Evolutionary conservation across 1,284 basidiomycete species (phyloP), one percentile per base, ranked within the genome.

Genomic region (Sphagnurus paluster): DNA sequence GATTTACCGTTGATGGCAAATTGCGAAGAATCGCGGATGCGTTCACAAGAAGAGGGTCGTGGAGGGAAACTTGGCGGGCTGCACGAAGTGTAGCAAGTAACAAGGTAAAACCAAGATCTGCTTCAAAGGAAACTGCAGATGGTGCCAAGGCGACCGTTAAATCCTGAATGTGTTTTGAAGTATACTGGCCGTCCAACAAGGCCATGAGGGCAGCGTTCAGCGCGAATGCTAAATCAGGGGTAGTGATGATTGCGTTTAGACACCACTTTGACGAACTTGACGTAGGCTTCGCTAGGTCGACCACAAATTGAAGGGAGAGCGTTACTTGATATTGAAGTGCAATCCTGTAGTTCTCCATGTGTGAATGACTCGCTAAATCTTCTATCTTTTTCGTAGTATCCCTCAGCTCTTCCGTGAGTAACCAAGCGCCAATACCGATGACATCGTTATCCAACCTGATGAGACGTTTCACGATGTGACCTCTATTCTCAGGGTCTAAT

Each of bases 371-470:
- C 17, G 63, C 60, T 30, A 82, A 56, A n/a, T 56, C 51, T 36
- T 67, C 59, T 7, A 79, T 58, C 4, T 66, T 56, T n/a, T 58
- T 56, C 5, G 56, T 56, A 19, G 82, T 55, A 11, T 68, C 62
- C 56, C 77, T 79, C 44, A 84, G 54, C 52, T 87, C 84, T 52
- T 83, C 77, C 17, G 67, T 57, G 6, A 90, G 55, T 19, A 90
- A 55, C 84, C 84, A 90, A 49, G 87, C 82, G n/a, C 79, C 84
- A 3, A 88, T 59, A 1, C 79, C 80, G 5, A 80, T 66, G 9
- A 71, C 61, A 4, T 77, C 82, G 3, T 71, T 63, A 53, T 90
- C 87, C 10, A 89, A 60, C 16, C 64, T 67, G 19, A 77, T 67
- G 3, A 90, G 68, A 4, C 79, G 72, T 39, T 73, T 65, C n/a